Base-by-base conservation (phyloP, 345 rosid species). In the Hibiscus mutabilis region DNA sequence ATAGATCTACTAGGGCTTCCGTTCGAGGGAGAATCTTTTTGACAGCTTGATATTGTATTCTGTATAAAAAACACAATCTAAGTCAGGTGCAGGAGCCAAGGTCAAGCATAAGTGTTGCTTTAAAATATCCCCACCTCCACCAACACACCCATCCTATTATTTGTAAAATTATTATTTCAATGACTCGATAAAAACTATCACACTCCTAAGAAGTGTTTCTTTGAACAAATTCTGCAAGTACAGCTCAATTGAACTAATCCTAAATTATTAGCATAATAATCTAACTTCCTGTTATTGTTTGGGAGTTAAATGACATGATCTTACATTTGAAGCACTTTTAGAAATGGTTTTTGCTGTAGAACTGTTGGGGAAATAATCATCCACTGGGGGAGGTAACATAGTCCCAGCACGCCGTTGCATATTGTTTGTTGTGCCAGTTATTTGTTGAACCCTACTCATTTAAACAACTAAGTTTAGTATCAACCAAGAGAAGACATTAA, bases 391-490 rank as follows among this genome's bases (percentile, higher is more conserved):
- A 66, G 98, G 98, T 77, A 94, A 77, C 76, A 80, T 66, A 79
- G 59, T 84, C 73, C 98, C 97, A 13, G 93, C 73, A 16, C 85
- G 84, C 49, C 86, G 65, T 61, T 81, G 86, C 79, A 79, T 52
- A 79, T 78, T 78, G 73, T 68, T 87, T 76, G 87, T 73, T 55
- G 83, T 78, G 71, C 92, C 89, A 27, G 93, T 84, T 61, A 94
- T 86, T 81, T 91, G 89, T 75, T 89, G 96, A 68, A 91, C 96
- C 73, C 92, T 91, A 66, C 84, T 85, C 96, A 92, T 87, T 63
- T 52, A 68, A 81, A 79, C 69, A 19, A 79, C 21, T 61, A 60
- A 76, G 58, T 14, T 75, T 73, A 83, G 72, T 77, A 56, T 9
- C 40, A 72, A 68, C 67, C 52, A 37, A 24, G 66, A 15, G 8